phyloP scores from a whole-genome alignment of 257 asterid species.

The Solanum tarijense region DNA sequence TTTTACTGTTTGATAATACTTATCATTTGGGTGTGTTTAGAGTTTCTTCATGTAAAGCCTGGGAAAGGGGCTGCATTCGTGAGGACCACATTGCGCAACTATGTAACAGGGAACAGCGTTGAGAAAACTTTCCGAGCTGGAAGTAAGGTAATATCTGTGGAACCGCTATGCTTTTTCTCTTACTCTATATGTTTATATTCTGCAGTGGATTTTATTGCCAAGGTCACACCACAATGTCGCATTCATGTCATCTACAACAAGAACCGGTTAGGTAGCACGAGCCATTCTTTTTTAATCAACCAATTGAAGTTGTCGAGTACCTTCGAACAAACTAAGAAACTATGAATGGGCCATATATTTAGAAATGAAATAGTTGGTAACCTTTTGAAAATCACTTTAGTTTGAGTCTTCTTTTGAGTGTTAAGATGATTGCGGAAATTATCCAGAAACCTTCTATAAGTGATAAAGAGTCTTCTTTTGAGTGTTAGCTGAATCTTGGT shows the following conservation, averaged over 20 bases:
- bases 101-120: constrained; percentile 65
- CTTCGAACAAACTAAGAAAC: background rate
- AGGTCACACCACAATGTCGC: background rate
- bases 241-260: background rate
- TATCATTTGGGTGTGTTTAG: constrained; percentile 27
- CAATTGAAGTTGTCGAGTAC: background rate
- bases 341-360: background rate
- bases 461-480: background rate
- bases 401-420: background rate
- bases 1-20: background rate
- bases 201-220: background rate
- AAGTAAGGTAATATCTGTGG: constrained; percentile 51
- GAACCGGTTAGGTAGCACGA: background rate
- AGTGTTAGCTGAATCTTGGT: background rate
- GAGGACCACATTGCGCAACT: constrained; percentile 77
- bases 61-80: constrained; percentile 97
- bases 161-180: constrained; percentile 1
- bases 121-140: constrained; percentile 97
- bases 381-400: background rate
- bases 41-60: constrained; percentile 95
- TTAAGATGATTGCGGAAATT: background rate
- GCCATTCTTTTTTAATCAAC: background rate
- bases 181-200: background rate
- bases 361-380: background rate
- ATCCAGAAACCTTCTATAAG: background rate